Conservation (phyloP, 73 alveolate species). For the Breviolum minutum region DNA sequence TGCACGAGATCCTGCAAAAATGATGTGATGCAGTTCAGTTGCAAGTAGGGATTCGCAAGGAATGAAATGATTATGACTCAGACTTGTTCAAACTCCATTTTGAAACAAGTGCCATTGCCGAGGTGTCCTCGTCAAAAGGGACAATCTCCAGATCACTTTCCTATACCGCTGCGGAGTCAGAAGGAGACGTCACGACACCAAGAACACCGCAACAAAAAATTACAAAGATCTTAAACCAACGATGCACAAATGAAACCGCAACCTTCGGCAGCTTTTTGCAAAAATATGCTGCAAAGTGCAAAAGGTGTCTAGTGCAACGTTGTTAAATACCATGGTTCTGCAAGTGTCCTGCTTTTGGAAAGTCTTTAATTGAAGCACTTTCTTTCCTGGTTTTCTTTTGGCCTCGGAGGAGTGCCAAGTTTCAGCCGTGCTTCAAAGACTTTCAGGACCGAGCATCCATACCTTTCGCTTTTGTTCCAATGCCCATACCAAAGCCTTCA, state of each 20-base stretch:
- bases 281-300: no score
- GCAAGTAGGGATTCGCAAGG: neutral
- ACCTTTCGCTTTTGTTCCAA: neutral
- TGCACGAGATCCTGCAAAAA: neutral
- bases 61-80: neutral
- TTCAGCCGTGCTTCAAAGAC: neutral
- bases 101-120: neutral
- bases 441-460: neutral
- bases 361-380: neutral
- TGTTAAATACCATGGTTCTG: neutral
- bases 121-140: neutral
- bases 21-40: no score
- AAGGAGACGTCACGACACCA: no score
- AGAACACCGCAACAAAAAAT: no score
- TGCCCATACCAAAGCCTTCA: conserved; percentile 22
- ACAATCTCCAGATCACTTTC: neutral
- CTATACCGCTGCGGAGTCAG: no score
- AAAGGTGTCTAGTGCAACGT: no score
- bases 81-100: neutral
- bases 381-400: neutral
- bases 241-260: no score
- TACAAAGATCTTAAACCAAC: no score
- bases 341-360: conserved; percentile 2
- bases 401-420: neutral
- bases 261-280: no score